Base-by-base conservation (phyloP, 257 asterid species). In the Euphrasia confusa region DNA sequence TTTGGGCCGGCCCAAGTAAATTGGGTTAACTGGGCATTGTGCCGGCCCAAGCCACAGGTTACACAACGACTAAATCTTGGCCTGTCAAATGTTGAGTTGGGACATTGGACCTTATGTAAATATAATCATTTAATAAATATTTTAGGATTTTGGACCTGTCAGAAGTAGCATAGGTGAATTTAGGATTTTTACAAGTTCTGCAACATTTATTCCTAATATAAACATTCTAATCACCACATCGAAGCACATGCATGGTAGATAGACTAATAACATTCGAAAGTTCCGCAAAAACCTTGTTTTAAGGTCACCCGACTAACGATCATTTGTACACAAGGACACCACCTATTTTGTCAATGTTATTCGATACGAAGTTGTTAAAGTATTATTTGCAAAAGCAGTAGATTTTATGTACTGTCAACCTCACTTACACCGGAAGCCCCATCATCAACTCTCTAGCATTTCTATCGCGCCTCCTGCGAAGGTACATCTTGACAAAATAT, bases 391-490 rank as follows among this genome's bases (percentile, higher is more conserved):
- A 45, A 9, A 42, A 45, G 17, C 4, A 7, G n/a, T 13, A 30
- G 40, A 35, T 1, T 33, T 35, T 35, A 35, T 21, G 24, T 45
- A 45, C 17, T 11, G 4, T 45, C 52, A 45, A 45, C 15, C 52
- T 45, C 40, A 2, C 8, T 35, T 10, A 35, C 40, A 10, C 40
- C 10, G 13, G 52, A 45, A 45, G 24, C 24, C 24, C n/a, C 15
- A 45, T 17, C 40, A 74, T 82, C 74, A 81, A 69, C 68, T 74
- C 79, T 72, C 95, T 75, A 5, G 77, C 72, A 66, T 79, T 76
- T 53, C 71, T 80, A 1, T 71, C 58, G 13, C 88, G 92, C 71
- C 80, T 79, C 63, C 84, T 67, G 45, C 80, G 86, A 18, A 75
- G 72, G 63, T 64, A 77, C 61, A 80, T 65, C 54, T 90, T 85